Conservation (phyloP, 257 asterid species). For the Forsythia suspensa region DNA sequence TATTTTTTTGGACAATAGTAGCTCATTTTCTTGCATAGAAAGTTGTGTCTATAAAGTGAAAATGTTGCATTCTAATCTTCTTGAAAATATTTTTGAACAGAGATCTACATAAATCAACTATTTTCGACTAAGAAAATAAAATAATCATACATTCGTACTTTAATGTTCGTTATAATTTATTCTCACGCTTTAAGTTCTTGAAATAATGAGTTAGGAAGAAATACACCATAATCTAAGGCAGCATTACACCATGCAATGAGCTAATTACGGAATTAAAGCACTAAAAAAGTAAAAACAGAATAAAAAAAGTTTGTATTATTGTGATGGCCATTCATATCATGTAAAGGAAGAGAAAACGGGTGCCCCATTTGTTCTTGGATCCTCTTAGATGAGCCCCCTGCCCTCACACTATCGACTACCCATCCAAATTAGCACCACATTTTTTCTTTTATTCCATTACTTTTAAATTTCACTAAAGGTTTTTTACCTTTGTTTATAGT, state of each 20-base stretch:
- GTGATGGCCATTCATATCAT: not conserved
- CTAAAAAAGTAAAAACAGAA: not conserved
- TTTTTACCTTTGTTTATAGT: too few relatives aligned
- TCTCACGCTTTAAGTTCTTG: not conserved
- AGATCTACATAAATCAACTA: not conserved
- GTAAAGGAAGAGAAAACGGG: not conserved
- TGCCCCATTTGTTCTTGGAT: not conserved
- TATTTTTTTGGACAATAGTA: not conserved
- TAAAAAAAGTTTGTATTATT: not conserved
- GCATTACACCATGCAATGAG: constrained; percentile 30
- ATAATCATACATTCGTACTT: not conserved
- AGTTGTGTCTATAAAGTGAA: not conserved
- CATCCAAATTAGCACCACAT: not conserved
- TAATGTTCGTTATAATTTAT: not conserved
- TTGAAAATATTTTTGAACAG: constrained; percentile 19
- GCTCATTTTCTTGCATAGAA: constrained; percentile 2
- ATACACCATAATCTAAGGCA: constrained; percentile 32
- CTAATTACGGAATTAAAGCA: constrained; percentile 34
- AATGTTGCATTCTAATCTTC: not conserved
- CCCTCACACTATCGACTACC: not conserved
- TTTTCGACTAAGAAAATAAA: not conserved
- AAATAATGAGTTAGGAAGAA: not conserved
- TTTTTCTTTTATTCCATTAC: too few relatives aligned
- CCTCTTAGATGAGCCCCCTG: not conserved
- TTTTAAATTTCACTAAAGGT: too few relatives aligned